phyloP scores from a whole-genome alignment of 108 stramenopile species.

The Skeletonema grethae region DNA sequence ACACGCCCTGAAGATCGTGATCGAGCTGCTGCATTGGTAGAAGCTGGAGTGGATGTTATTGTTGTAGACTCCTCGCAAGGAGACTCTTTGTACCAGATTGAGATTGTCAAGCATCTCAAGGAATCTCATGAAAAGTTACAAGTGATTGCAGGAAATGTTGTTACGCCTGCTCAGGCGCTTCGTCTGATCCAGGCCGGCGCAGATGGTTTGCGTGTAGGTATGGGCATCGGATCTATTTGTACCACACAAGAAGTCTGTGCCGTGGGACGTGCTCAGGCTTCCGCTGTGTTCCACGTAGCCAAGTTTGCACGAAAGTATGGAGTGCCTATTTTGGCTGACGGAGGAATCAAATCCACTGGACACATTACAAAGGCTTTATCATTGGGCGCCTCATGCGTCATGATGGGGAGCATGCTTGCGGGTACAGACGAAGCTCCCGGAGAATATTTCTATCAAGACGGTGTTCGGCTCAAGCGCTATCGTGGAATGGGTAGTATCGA shows the following conservation, averaged over 20 bases:
- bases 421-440: constrained; percentile 99
- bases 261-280: constrained; percentile 98
- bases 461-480: constrained; percentile 99
- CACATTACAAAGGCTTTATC: constrained; percentile 99
- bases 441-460: constrained; percentile 99
- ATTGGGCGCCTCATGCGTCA: constrained; percentile 98
- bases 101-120: constrained; percentile 96
- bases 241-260: constrained; percentile 99
- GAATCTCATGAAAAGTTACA: constrained; percentile 81
- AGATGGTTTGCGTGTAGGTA: constrained; percentile 99
- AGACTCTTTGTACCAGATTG: constrained; percentile 98
- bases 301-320: constrained; percentile 93
- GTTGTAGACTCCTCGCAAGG: constrained; percentile 99
- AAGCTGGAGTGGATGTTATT: constrained; percentile 98
- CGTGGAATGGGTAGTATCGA: constrained; percentile 99
- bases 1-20: constrained; percentile 97
- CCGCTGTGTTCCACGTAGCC: constrained; percentile 98
- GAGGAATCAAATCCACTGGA: constrained; percentile 97
- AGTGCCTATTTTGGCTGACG: constrained; percentile 98
- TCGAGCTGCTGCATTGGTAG: constrained; percentile 86
- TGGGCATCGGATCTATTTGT: constrained; percentile 99
- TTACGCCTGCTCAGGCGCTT: constrained; percentile 95
- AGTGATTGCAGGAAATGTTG: constrained; percentile 99
- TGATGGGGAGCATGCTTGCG: constrained; percentile 99
- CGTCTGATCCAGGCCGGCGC: constrained; percentile 98